These are phyloP conservation scores for Talaromyces proteolyticus DNA, from an alignment of 495 filamentous ascomycete genomes.

Conservation along the genomic window DNA sequence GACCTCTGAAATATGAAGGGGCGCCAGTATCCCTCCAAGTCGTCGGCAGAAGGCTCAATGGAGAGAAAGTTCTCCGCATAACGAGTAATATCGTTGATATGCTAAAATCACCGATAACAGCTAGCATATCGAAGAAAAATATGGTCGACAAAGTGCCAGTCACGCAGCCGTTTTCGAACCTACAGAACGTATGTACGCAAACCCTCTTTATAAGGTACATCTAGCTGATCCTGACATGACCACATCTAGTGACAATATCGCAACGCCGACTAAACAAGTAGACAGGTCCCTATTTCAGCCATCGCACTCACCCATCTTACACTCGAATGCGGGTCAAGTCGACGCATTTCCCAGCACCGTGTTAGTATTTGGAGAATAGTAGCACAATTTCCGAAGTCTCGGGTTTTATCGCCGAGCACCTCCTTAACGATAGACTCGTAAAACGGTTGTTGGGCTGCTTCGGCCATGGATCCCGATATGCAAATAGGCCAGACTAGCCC, in stretches of 20 bases:
- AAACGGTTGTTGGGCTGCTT: not conserved
- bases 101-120: too few relatives aligned
- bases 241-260: too few relatives aligned
- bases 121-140: too few relatives aligned
- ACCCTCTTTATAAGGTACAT: too few relatives aligned
- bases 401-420: not conserved
- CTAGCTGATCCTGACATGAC: too few relatives aligned
- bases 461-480: not conserved
- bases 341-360: not conserved
- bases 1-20: not conserved
- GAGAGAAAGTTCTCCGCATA: constrained; percentile 29
- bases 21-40: constrained; percentile 32
- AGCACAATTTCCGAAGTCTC: constrained; percentile 1
- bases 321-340: too few relatives aligned
- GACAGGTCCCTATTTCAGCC: not conserved
- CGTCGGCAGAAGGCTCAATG: constrained; percentile 31
- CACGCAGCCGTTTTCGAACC: too few relatives aligned
- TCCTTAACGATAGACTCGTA: not conserved
- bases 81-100: not conserved
- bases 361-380: not conserved
- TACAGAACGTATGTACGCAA: too few relatives aligned
- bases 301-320: not conserved
- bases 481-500: constrained; percentile 2
- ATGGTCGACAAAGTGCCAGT: too few relatives aligned
- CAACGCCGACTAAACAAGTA: not conserved